Conservation (phyloP, 164 flowering plant species). For the Tetracentron sinense region DNA sequence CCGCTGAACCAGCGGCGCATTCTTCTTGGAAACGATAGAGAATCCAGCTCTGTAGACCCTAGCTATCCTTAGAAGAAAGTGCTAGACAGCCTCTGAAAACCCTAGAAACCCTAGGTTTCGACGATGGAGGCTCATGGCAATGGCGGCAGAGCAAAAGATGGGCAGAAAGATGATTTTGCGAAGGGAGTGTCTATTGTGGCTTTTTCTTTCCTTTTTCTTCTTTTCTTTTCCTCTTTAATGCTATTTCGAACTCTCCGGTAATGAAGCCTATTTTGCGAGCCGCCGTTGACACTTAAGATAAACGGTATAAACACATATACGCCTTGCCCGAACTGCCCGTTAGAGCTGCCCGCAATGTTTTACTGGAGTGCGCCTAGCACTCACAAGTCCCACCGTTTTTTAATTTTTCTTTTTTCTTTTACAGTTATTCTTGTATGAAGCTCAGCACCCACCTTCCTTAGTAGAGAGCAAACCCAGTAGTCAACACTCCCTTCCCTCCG, state of each 20-base stretch:
- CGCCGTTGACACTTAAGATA: background rate
- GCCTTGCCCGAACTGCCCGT: slow-evolving; percentile 2
- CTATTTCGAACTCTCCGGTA: background rate
- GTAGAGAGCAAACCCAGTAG: too few relatives aligned
- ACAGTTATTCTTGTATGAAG: too few relatives aligned
- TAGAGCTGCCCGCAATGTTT: background rate
- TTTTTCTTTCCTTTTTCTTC: background rate
- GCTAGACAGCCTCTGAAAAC: background rate
- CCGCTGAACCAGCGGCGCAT: slow-evolving; percentile 85
- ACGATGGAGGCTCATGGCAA: background rate
- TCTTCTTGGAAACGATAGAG: slow-evolving; percentile 34
- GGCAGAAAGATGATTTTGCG: slow-evolving; percentile 1
- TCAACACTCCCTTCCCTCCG: too few relatives aligned
- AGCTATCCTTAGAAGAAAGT: slow-evolving; percentile 9
- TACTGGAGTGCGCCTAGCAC: background rate
- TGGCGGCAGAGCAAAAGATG: slow-evolving; percentile 16
- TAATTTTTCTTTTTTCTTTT: too few relatives aligned
- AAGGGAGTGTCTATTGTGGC: slow-evolving; percentile 1
- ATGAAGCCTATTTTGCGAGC: background rate
- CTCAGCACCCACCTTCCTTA: too few relatives aligned
- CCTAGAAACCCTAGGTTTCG: slow-evolving; percentile 17
- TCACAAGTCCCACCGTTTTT: too few relatives aligned
- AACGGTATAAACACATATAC: too few relatives aligned
- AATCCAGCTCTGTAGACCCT: slow-evolving; percentile 68
- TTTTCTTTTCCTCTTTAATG: background rate